phyloP scores from a whole-genome alignment of 1,284 basidiomycete species.

The Pyrrhoderma lamaoense region DNA sequence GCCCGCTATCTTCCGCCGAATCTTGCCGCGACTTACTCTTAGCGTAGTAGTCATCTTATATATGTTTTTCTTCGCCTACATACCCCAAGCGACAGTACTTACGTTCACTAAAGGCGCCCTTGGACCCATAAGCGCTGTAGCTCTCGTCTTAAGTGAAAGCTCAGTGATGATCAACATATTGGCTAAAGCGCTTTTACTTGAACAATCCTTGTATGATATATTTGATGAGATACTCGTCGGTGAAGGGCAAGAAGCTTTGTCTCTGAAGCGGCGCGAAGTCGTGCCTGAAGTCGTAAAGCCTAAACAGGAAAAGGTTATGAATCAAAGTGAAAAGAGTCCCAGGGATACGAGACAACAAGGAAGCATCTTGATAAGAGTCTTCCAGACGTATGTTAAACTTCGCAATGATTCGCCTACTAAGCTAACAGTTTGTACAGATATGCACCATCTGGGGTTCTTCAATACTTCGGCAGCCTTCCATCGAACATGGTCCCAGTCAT shows the following conservation, averaged over 20 bases:
- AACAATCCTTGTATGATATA: conserved; percentile 38
- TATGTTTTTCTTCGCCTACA: conserved; percentile 40
- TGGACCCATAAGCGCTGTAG: conserved; percentile 30
- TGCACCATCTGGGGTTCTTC: conserved; percentile 20
- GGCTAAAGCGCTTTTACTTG: conserved; percentile 40
- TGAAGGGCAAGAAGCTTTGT: conserved; percentile 31
- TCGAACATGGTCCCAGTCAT: conserved; percentile 62
- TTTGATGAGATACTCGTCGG: conserved; percentile 36
- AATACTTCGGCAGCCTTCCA: conserved; percentile 51
- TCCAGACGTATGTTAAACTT: conserved; percentile 28
- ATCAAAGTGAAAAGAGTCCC: conserved; percentile 22
- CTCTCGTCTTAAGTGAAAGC: conserved; percentile 32
- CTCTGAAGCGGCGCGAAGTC: no score
- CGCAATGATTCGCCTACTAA: conserved; percentile 7
- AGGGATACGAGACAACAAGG: conserved; percentile 26
- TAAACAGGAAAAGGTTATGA: conserved; percentile 26
- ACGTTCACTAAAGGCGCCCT: conserved; percentile 39
- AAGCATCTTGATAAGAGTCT: conserved; percentile 30
- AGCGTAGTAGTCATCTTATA: conserved; percentile 24
- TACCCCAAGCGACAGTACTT: conserved; percentile 42
- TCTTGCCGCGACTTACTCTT: conserved; percentile 18
- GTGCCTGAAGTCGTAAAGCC: no score
- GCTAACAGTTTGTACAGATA: conserved; percentile 13
- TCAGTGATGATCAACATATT: conserved; percentile 38
- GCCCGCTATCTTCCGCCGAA: conserved; percentile 17